Evolutionary conservation across 75 land plant species (phyloP), one percentile per base, ranked within the genome.

Genomic region (Pinus albicaulis): DNA sequence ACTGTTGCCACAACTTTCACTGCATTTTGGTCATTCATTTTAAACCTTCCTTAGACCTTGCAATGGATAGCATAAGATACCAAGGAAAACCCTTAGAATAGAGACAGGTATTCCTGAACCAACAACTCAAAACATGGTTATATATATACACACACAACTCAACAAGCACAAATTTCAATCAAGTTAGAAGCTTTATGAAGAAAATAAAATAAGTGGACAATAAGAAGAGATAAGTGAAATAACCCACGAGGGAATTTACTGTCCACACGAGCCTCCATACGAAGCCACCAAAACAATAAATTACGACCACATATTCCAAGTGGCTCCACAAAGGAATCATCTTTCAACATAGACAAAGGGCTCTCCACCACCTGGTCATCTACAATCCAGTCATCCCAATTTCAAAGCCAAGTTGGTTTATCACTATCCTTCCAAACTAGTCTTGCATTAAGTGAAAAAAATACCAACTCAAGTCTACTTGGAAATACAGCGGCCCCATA

Each of bases 161-260:
- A 73, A 55, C 22, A 25, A 17, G 20, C 11, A 16, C 28, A n/a
- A n/a, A n/a, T n/a, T n/a, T n/a, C n/a, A 31, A 25, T 74, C 24
- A 56, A 74, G 6, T 44, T 44, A 44, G 48, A 44, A 44, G 5
- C 24, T 74, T 17, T 55, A 23, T 1, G 10, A 58, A 59, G 26
- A 74, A 59, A 62, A 22, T 17, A 55, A 12, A 76, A 20, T 65
- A 44, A 38, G 34, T 19, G 55, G 57, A 31, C 28, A 60, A 61
- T 26, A 20, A 63, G 52, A 19, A 28, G 7, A 7, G 44, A 55
- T 48, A 7, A 74, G 24, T 71, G 57, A 52, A 78, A 86, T 87
- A 38, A 94, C 99, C 93, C 80, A 6, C 85, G 68, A 72, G 95
- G 98, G 62, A 86, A 94, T 77, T 87, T 94, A 92, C 98, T 94